phyloP scores from a whole-genome alignment of 495 filamentous ascomycete genomes.

The Daldinia childiae region DNA sequence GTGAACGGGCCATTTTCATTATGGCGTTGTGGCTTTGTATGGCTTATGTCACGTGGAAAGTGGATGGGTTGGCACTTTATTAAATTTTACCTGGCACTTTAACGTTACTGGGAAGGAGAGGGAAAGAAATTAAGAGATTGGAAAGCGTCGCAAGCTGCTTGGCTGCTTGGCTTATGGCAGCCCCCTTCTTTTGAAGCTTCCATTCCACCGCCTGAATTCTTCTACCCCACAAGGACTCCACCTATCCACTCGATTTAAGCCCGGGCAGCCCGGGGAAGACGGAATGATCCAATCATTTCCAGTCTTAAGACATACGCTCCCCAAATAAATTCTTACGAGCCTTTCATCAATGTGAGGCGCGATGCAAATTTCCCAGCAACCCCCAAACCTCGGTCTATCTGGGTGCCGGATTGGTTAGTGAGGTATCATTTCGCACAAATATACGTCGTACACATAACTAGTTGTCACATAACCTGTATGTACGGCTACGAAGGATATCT shows the following conservation, averaged over 20 bases:
- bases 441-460: background rate
- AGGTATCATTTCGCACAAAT: conserved; percentile 35
- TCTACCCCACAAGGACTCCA: conserved; percentile 41
- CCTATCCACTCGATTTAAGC: conserved; percentile 2
- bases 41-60: too few relatives aligned
- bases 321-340: conserved; percentile 29
- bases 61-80: too few relatives aligned
- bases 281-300: conserved; percentile 34
- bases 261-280: conserved; percentile 37
- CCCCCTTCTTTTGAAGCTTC: conserved; percentile 32
- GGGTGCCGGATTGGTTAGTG: conserved; percentile 27
- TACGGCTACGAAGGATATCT: conserved; percentile 14
- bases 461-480: conserved; percentile 4
- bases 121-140: conserved; percentile 12
- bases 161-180: conserved; percentile 1
- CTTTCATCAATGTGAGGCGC: conserved; percentile 38
- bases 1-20: too few relatives aligned
- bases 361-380: conserved; percentile 26
- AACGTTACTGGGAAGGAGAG: background rate
- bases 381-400: conserved; percentile 30
- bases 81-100: too few relatives aligned
- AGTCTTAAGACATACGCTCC: conserved; percentile 4
- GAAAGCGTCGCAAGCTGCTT: conserved; percentile 21
- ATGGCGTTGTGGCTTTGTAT: too few relatives aligned
- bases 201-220: conserved; percentile 41